Evolutionary conservation across 148 eudicot genomes (phyloP), one percentile per base, ranked within the genome.

Genomic region (Fagopyrum tataricum): DNA sequence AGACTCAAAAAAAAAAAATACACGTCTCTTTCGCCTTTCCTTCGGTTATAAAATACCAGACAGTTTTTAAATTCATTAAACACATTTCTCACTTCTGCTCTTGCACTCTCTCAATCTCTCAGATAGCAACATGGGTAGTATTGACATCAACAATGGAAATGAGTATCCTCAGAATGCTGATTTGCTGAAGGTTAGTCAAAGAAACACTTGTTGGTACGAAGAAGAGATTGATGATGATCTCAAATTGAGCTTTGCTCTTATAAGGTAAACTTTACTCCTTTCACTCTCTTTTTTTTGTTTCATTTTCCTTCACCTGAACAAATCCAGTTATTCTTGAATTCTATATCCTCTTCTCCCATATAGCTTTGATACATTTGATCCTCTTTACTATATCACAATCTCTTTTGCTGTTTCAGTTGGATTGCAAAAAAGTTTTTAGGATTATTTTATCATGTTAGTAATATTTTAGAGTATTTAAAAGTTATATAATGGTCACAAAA

Each of bases 181-280:
- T 40, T 55, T 69, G 17, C 82, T 77, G 40, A 75, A 77, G 14
- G 89, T 76, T 69, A 79, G 73, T 6, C 85, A 87, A 55, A 87
- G 96, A 74, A 90, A 87, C 79, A 88, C 91, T 76, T 92, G 97
- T 77, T 92, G 97, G 97, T 92, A 92, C 81, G 96, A 92, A 75
- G 97, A 92, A 79, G 97, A 92, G 80, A 92, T 92, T 82, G 97
- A 92, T 75, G 89, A 90, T 51, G 87, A 92, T 76, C 78, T 92
- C 78, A 85, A 91, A 77, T 92, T 96, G 97, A 90, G 90, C 49
- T 92, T 92, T 83, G 96, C 97, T 44, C 92, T 92, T 12, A 92
- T 85, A 73, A 84, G 97, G 97, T 92, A 84, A 31, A 40, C 40
- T n/a, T 47, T n/a, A 72, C 9, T n/a, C 20, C 2, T 7, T 52